Evolutionary conservation across 1,284 basidiomycete genomes (phyloP), one percentile per base, ranked within the genome.

Genomic region (Rhodotorula mucilaginosa): DNA sequence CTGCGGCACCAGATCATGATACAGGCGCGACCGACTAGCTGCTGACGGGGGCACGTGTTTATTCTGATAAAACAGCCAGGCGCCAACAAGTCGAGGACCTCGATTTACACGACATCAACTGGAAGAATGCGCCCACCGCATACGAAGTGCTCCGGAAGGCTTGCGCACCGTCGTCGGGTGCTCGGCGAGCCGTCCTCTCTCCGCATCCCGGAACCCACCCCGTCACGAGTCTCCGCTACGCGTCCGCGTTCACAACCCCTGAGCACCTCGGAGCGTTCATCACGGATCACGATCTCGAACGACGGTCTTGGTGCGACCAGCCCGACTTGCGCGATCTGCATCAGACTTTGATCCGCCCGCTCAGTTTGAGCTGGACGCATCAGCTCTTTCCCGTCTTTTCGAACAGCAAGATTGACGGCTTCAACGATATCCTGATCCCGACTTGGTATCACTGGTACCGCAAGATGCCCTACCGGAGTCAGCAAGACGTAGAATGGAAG

Each of bases 321-420:
- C 70, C 70, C 51, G 70, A 71, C 62, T 39, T 73, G 44, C 69
- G 61, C n/a, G 64, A 66, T 54, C 66, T 73, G 34, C 69, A 70
- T 23, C 61, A 67, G 44, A 49, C 66, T 23, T 65, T 64, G 49
- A 63, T 68, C 46, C 68, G 49, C n/a, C 72, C 72, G 46, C 59
- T 73, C 29, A 62, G 56, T 29, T 66, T 71, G 16, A 56, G 47
- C 49, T 68, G 46, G 49, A 62, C 65, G 58, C 39, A 67, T 21
- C 59, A 65, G 46, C 63, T 62, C 44, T 70, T 46, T 31, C 72
- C 72, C 21, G 57, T 73, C 19, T 68, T 73, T 26, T 59, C 56
- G 12, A 73, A 73, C 60, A 65, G 62, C 29, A 67, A 68, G 48
- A 48, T 73, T n/a, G 59, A 44, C 1, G 72, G 69, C 3, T 73